Evolutionary conservation across 495 filamentous ascomycete genomes (phyloP).

Genomic region (Tuber borchii): DNA sequence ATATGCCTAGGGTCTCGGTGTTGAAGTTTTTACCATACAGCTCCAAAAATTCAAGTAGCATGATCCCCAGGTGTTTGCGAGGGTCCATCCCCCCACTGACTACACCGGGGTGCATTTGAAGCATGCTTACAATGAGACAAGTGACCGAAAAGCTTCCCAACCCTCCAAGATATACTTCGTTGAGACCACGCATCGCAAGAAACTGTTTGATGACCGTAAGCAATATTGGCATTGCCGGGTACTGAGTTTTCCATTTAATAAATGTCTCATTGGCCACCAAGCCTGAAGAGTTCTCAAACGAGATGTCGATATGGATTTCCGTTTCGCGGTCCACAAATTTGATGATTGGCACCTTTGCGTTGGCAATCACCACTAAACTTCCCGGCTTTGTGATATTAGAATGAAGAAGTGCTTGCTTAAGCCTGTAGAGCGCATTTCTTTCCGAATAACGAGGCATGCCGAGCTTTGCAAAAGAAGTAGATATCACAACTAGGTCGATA

Average conservation of each 20-base stretch:
- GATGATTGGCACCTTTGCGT: slow-evolving; percentile 84
- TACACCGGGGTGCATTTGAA: slow-evolving; percentile 68
- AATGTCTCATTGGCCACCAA: slow-evolving; percentile 72
- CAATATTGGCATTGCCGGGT: slow-evolving; percentile 74
- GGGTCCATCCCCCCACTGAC: slow-evolving; percentile 53
- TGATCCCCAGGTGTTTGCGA: slow-evolving; percentile 62
- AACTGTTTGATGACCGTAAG: slow-evolving; percentile 88
- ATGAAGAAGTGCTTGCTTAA: slow-evolving; percentile 50
- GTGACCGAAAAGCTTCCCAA: slow-evolving; percentile 92
- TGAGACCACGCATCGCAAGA: slow-evolving; percentile 75
- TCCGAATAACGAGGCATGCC: slow-evolving; percentile 43
- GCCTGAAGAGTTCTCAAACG: slow-evolving; percentile 85
- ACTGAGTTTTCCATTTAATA: slow-evolving; percentile 64
- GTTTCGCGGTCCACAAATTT: slow-evolving; percentile 75
- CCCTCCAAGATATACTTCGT: slow-evolving; percentile 83
- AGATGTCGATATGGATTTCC: slow-evolving; percentile 74
- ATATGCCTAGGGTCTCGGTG: slow-evolving; percentile 58
- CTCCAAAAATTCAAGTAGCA: slow-evolving; percentile 78
- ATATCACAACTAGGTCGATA: slow-evolving; percentile 86
- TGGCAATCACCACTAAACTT: slow-evolving; percentile 55
- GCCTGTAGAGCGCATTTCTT: slow-evolving; percentile 45
- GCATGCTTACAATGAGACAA: slow-evolving; percentile 80
- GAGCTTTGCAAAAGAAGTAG: slow-evolving; percentile 51
- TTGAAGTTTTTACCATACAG: slow-evolving; percentile 80
- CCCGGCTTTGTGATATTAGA: slow-evolving; percentile 47